Evolutionary conservation across 2,329 filamentous ascomycete genomes (phyloP), one percentile per base, ranked within the genome.

Genomic region (Alternaria incomplexa): DNA sequence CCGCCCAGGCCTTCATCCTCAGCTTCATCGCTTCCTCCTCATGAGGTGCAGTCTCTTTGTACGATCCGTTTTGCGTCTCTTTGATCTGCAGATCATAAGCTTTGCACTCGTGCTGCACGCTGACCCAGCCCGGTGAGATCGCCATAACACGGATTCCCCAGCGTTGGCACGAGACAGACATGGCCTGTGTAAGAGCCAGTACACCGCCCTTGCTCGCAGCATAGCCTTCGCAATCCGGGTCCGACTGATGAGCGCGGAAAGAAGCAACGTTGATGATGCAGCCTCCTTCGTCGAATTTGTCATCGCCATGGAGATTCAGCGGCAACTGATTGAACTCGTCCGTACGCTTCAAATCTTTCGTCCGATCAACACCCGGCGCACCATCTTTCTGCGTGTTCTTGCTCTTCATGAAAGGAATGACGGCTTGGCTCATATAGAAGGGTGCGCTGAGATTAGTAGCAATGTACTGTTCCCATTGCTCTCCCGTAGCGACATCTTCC

Each of bases 91-190:
- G 77, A 68, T 85, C 81, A 4, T 76, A 79, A 6, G 73, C 71
- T 63, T 74, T 74, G 45, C 77, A 79, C 69, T 83, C 81, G 51
- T 84, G 76, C 46, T 72, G 75, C 13, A 85, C 84, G 64, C 84
- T 78, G 48, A 86, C 83, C 84, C 84, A 86, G 0, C 84, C 84
- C 0, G 83, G 83, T 26, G 84, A 70, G 20, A 86, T 81, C 0
- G 82, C 79, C 63, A 84, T 85, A 43, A 84, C 82, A 8, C 82
- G 77, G 26, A 86, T 79, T 6, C 80, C 77, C 54, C 79, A 80
- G 6, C 73, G 70, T 48, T 80, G 77, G 36, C 85, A 75, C 28
- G 80, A 82, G 15, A 83, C 79, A 23, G 83, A 79, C 81, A 85
- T 80, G 26, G 80, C 80, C 66, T 85, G 83, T 56, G 82, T 82